These are phyloP conservation scores for Apiosordaria backusii DNA, from an alignment of 495 filamentous ascomycete genomes.

Conservation along the genomic window DNA sequence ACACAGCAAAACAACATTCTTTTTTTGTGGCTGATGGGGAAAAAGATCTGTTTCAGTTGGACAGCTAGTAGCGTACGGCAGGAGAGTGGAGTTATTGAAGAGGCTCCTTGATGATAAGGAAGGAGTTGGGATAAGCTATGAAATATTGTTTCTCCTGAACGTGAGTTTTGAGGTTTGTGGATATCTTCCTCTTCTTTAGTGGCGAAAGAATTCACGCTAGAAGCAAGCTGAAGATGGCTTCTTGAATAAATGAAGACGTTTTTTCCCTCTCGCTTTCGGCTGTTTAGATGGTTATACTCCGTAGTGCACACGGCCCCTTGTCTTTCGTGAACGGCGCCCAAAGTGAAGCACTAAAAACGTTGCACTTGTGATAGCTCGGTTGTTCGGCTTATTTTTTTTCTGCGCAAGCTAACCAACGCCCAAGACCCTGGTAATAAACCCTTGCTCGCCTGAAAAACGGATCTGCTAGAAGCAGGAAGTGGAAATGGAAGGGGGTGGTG, in stretches of 20 bases:
- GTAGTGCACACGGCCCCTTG: neutral
- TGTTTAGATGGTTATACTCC: neutral
- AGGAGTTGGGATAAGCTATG: neutral
- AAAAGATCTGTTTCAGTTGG: neutral
- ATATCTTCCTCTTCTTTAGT: too few species aligned
- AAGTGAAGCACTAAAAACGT: neutral
- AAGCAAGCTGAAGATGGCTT: neutral
- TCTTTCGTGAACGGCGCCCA: neutral
- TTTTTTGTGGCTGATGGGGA: neutral
- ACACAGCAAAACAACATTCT: too few species aligned
- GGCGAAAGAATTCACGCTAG: neutral
- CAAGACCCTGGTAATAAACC: neutral
- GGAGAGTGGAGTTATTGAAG: too few species aligned
- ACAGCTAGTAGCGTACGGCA: too few species aligned
- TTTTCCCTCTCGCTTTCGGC: neutral
- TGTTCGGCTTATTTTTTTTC: neutral
- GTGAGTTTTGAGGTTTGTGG: too few species aligned
- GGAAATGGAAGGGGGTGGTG: neutral
- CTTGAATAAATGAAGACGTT: neutral
- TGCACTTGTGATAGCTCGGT: neutral
- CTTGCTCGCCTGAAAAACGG: neutral
- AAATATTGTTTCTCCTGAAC: neutral
- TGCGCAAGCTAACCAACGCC: neutral
- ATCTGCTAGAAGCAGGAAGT: neutral
- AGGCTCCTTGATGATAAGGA: too few species aligned